These are phyloP conservation scores for Termitomyces sp. DNA, from an alignment of 768 basidiomycete species.

Conservation along the genomic window DNA sequence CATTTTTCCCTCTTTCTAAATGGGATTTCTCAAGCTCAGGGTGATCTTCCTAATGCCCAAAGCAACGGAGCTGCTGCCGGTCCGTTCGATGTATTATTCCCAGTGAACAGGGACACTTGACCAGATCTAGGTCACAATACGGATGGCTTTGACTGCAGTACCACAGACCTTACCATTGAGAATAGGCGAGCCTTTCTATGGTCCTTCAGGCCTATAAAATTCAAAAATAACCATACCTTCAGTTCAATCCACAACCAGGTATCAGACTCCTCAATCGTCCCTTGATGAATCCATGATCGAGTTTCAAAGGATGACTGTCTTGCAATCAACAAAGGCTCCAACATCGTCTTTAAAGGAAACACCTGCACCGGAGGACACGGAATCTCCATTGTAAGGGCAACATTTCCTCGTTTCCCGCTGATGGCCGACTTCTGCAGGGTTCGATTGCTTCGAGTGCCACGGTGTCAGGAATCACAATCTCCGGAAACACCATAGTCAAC, in stretches of 20 bases:
- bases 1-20: not conserved
- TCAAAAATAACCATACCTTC: not conserved
- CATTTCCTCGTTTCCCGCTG: constrained; percentile 22
- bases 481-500: constrained; percentile 50
- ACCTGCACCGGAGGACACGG: constrained; percentile 61
- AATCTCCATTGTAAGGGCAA: constrained; percentile 53
- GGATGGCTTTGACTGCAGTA: constrained; percentile 45
- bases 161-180: constrained; percentile 34
- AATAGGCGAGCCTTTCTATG: constrained; percentile 29
- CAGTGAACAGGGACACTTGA: not conserved
- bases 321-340: constrained; percentile 42
- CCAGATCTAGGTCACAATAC: constrained; percentile 38
- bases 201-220: not conserved
- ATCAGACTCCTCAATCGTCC: constrained; percentile 10
- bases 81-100: not conserved
- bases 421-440: constrained; percentile 41
- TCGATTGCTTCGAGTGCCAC: constrained; percentile 45
- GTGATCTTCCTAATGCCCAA: constrained; percentile 46
- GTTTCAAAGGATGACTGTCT: constrained; percentile 55
- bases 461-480: constrained; percentile 46
- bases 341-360: constrained; percentile 48
- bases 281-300: not conserved
- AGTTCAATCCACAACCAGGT: constrained; percentile 34
- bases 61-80: constrained; percentile 46
- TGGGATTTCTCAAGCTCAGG: constrained; percentile 39